Conservation (phyloP, 164 flowering plant genomes). For the Echeveria elegans region DNA sequence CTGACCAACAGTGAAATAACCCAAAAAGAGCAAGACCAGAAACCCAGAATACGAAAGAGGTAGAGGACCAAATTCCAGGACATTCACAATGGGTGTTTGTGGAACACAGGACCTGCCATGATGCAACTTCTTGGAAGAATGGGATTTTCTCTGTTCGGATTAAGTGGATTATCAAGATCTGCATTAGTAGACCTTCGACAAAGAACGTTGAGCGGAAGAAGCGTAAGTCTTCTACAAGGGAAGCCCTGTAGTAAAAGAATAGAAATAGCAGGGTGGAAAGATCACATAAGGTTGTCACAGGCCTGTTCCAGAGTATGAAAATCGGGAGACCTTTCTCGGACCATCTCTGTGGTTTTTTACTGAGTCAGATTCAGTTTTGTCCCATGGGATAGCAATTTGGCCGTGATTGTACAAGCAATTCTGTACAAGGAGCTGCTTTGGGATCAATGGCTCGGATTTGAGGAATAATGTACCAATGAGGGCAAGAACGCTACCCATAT, state of each 20-base stretch:
- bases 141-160: constrained; percentile 73
- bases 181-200: constrained; percentile 71
- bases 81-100: constrained; percentile 40
- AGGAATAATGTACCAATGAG: constrained; percentile 40
- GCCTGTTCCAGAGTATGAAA: constrained; percentile 70
- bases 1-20: constrained; percentile 55
- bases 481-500: constrained; percentile 52
- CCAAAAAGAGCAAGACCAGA: constrained; percentile 46
- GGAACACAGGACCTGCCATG: constrained; percentile 63
- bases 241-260: constrained; percentile 28
- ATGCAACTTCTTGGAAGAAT: constrained; percentile 57
- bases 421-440: constrained; percentile 67
- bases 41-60: constrained; percentile 64
- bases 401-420: constrained; percentile 52
- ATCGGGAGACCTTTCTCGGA: constrained; percentile 37
- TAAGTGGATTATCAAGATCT: constrained; percentile 57
- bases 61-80: constrained; percentile 35
- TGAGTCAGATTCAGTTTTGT: constrained; percentile 59
- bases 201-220: constrained; percentile 57
- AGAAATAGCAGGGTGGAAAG: constrained; percentile 35
- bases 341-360: constrained; percentile 52
- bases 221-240: not conserved
- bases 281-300: constrained; percentile 54
- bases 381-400: constrained; percentile 79
- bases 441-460: constrained; percentile 48